phyloP scores from a whole-genome alignment of 768 basidiomycete species.

The Hygrocybe punicea region DNA sequence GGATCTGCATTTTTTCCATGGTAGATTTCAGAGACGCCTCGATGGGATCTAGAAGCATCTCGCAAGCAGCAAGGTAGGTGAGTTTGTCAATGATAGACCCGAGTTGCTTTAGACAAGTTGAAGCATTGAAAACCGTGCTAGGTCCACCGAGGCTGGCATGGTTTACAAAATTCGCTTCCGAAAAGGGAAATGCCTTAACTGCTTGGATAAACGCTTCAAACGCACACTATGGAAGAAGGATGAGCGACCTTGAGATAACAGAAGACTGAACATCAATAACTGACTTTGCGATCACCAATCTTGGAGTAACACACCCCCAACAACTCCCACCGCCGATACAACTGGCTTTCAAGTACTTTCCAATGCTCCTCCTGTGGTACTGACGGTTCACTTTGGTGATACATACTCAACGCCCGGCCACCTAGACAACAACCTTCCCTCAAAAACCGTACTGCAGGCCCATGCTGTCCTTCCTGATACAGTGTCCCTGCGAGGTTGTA shows the following conservation, averaged over 20 bases:
- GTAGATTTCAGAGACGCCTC: constrained; percentile 46
- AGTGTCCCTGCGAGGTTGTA: constrained; percentile 67
- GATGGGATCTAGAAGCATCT: constrained; percentile 53
- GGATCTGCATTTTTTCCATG: constrained; percentile 19
- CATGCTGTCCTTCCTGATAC: constrained; percentile 61
- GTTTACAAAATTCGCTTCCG: constrained; percentile 37
- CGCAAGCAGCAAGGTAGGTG: constrained; percentile 64
- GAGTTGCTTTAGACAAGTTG: constrained; percentile 51
- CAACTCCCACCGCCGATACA: constrained; percentile 76
- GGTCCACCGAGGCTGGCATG: constrained; percentile 29
- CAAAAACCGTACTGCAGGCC: constrained; percentile 65
- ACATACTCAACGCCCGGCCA: constrained; percentile 41
- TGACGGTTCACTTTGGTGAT: constrained; percentile 1
- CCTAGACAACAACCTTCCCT: constrained; percentile 58
- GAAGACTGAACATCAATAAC: constrained; percentile 17
- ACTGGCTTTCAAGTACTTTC: constrained; percentile 58
- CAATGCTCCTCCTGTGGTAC: constrained; percentile 41
- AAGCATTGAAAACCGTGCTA: constrained; percentile 39
- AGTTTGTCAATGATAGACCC: constrained; percentile 58
- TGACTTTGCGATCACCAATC: constrained; percentile 71
- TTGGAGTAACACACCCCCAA: constrained; percentile 76
- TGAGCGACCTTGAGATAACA: neutral
- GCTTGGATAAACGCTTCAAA: constrained; percentile 54
- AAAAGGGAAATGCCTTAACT: constrained; percentile 54
- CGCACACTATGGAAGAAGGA: constrained; percentile 47